Conservation (phyloP, 352 stramenopile genomes). For the Phytophthora cryptogea region DNA sequence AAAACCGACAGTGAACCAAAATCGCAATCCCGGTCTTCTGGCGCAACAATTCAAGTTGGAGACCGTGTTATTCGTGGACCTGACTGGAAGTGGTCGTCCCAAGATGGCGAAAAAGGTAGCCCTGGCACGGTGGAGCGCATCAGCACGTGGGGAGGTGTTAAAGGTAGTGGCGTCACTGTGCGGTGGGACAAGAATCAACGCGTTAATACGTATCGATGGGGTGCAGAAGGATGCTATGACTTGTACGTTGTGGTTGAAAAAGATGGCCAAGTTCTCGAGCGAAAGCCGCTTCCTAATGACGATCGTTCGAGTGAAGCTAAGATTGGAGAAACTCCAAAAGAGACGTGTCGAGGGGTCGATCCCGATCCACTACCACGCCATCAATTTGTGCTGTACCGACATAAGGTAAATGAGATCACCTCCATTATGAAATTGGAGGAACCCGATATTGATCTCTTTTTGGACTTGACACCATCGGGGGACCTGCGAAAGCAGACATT, state of each 20-base stretch:
- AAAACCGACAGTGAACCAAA: slow-evolving; percentile 22
- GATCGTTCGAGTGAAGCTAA: slow-evolving; percentile 17
- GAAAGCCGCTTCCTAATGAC: slow-evolving; percentile 51
- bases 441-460: slow-evolving; percentile 56
- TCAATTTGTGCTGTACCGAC: slow-evolving; percentile 66
- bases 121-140: slow-evolving; percentile 77
- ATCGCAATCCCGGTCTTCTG: slow-evolving; percentile 10
- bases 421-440: slow-evolving; percentile 59
- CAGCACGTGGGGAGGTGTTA: slow-evolving; percentile 76
- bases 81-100: slow-evolving; percentile 84
- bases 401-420: slow-evolving; percentile 52
- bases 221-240: slow-evolving; percentile 77
- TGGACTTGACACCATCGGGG: slow-evolving; percentile 43
- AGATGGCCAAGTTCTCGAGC: slow-evolving; percentile 46
- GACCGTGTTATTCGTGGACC: slow-evolving; percentile 73
- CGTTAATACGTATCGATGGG: slow-evolving; percentile 87
- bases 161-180: slow-evolving; percentile 78
- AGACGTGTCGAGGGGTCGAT: slow-evolving; percentile 19
- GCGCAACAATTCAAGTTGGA: slow-evolving; percentile 50
- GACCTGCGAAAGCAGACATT: slow-evolving; percentile 7
- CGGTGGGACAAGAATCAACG: slow-evolving; percentile 83
- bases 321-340: not conserved
- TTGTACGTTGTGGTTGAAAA: slow-evolving; percentile 73
- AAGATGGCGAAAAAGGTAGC: slow-evolving; percentile 69
- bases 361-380: slow-evolving; percentile 39